phyloP scores from a whole-genome alignment of 2,329 filamentous ascomycete genomes.

The Lojkania enalia region DNA sequence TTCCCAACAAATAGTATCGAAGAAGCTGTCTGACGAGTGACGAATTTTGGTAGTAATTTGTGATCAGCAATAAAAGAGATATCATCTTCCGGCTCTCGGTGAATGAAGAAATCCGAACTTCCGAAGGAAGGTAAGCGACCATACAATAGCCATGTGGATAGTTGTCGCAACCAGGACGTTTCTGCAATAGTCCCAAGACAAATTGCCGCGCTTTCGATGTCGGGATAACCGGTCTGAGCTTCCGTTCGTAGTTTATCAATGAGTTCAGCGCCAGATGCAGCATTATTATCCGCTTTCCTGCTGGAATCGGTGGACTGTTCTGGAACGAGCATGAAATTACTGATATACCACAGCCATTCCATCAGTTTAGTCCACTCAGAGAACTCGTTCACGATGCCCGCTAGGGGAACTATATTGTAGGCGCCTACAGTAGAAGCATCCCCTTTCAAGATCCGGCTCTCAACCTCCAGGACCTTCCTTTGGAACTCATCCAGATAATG shows the following conservation, averaged over 20 bases:
- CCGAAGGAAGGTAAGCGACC: slow-evolving; percentile 79
- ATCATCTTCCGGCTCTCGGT: slow-evolving; percentile 42
- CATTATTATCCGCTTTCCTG: slow-evolving; percentile 17
- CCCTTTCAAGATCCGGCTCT: slow-evolving; percentile 72
- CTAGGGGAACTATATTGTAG: slow-evolving; percentile 90
- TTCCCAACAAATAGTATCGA: slow-evolving; percentile 92
- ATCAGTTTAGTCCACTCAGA: slow-evolving; percentile 82
- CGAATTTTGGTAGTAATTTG: slow-evolving; percentile 75
- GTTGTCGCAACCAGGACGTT: slow-evolving; percentile 86
- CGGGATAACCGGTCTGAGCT: slow-evolving; percentile 83
- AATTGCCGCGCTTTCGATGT: slow-evolving; percentile 76
- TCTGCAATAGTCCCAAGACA: slow-evolving; percentile 78
- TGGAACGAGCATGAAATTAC: slow-evolving; percentile 65
- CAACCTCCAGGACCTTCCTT: slow-evolving; percentile 80
- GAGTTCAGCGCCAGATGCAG: slow-evolving; percentile 69
- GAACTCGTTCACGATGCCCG: slow-evolving; percentile 81
- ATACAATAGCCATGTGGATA: slow-evolving; percentile 89
- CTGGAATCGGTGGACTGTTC: slow-evolving; percentile 12
- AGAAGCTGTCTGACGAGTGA: slow-evolving; percentile 70
- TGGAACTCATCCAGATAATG: slow-evolving; percentile 81
- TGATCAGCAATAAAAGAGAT: slow-evolving; percentile 32
- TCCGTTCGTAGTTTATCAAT: slow-evolving; percentile 77
- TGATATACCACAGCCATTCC: slow-evolving; percentile 81
- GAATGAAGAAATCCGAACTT: slow-evolving; percentile 83
- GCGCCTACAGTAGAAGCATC: slow-evolving; percentile 83